Conservation (phyloP, 345 rosid species). For the Gossypium mustelinum region DNA sequence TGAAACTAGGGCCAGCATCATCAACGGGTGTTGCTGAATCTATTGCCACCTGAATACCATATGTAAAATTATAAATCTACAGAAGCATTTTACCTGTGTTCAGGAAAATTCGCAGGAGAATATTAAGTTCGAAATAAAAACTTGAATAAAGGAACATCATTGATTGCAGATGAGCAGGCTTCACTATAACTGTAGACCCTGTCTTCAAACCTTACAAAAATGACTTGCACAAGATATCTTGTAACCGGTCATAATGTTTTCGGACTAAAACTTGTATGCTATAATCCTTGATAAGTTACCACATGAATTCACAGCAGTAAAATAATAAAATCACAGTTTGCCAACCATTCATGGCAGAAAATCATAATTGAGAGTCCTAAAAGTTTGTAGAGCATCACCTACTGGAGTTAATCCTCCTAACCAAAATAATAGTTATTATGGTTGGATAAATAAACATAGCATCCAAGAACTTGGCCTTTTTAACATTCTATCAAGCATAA, state of each 20-base stretch:
- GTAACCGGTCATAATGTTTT: background rate
- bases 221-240: background rate
- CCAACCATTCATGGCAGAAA: background rate
- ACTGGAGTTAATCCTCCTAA: background rate
- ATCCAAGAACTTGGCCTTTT: background rate
- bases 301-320: background rate
- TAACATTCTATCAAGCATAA: background rate
- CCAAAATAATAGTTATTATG: background rate
- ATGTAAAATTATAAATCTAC: background rate
- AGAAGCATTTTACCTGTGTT: background rate
- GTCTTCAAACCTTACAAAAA: background rate
- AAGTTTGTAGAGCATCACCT: background rate
- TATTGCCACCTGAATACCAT: conserved; percentile 70
- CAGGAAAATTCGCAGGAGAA: background rate
- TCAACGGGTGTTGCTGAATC: conserved; percentile 96
- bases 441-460: background rate
- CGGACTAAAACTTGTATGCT: background rate
- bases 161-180: background rate
- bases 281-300: background rate
- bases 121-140: background rate
- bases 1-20: conserved; percentile 72
- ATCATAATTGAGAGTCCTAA: background rate
- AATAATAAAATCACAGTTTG: background rate
- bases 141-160: background rate
- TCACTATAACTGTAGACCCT: background rate